Base-by-base conservation (phyloP, 1,284 basidiomycete genomes). In the Rhodotorula sp. region DNA sequence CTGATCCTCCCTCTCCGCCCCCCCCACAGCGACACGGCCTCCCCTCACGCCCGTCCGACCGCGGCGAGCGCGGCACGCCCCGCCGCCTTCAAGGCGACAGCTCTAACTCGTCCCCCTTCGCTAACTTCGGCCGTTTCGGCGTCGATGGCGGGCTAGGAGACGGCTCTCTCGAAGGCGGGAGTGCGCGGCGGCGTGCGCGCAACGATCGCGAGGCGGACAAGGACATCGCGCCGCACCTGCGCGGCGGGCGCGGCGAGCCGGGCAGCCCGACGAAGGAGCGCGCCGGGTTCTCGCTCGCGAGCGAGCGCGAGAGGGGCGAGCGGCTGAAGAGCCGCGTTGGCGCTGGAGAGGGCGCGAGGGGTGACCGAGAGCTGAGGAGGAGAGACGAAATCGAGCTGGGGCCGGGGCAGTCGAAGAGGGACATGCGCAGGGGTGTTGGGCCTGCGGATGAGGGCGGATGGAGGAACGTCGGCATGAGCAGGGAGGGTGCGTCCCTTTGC, bases 111-210 rank as follows among this genome's bases (percentile, higher is more conserved):
- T 67, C 64, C 13, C 74, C 74, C 22, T 76, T 76, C 46, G 67
- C 72, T 57, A 76, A 76, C 64, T 76, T 76, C 55, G 74, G 72
- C 9, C 67, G 74, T 27, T 76, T 76, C 67, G 74, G 74, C 61
- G 61, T 73, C 58, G 74, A 73, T 37, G 74, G 71, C 21, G 74
- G 71, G 7, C 54, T 75, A 21, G 53, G 58, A 1, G 61, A 44
- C n/a, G 53, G 65, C 7, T 54, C 46, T 50, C 66, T 53, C 53
- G 64, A 44, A 37, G 32, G 55, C n/a, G 44, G n/a, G 19, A 19
- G 55, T 3, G 46, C n/a, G 22, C 44, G 56, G 39, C 21, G 44
- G 27, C 13, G 60, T 22, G 53, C 53, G 46, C 57, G 25, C 53
- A 55, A 21, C 29, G 48, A 32, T 25, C 48, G 37, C 57, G 66